phyloP scores from a whole-genome alignment of 352 stramenopile species.

The Phytophthora sp. region DNA sequence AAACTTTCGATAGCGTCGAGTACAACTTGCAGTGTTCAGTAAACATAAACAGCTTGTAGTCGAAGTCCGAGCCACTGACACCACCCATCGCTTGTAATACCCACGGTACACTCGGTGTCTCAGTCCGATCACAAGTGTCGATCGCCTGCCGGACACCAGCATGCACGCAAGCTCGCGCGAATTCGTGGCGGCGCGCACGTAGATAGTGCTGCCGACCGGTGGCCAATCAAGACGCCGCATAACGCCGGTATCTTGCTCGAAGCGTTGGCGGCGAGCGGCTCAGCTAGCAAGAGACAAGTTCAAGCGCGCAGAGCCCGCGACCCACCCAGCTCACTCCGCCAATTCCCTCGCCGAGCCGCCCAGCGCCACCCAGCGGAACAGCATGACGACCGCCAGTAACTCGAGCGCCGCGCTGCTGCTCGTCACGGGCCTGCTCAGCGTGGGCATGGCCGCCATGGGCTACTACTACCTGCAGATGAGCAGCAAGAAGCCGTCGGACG shows the following conservation, averaged over 20 bases:
- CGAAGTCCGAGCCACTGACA: too few relatives aligned
- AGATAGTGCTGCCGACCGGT: background rate
- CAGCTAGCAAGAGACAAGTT: slow-evolving; percentile 9
- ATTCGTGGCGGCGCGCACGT: too few relatives aligned
- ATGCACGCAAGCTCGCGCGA: too few relatives aligned
- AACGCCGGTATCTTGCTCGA: slow-evolving; percentile 14
- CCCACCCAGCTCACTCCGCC: slow-evolving; percentile 9
- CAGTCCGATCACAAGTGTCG: too few relatives aligned
- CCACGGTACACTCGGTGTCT: too few relatives aligned
- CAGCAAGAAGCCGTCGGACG: slow-evolving; percentile 28
- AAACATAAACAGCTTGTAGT: too few relatives aligned
- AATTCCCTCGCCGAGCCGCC: slow-evolving; percentile 17
- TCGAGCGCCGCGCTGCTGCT: slow-evolving; percentile 57
- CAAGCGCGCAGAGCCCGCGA: background rate
- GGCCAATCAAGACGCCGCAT: slow-evolving; percentile 6
- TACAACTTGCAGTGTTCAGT: background rate
- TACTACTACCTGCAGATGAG: slow-evolving; percentile 62
- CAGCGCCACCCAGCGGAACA: slow-evolving; percentile 22
- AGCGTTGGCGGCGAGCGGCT: slow-evolving; percentile 18
- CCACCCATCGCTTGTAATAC: too few relatives aligned
- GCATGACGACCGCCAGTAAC: slow-evolving; percentile 40
- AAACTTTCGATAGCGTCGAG: too few relatives aligned
- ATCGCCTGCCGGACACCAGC: too few relatives aligned
- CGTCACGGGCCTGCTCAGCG: slow-evolving; percentile 63
- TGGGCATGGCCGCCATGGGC: slow-evolving; percentile 61